These are phyloP conservation scores for Xylariaceae sp. DNA, from an alignment of 2,329 filamentous ascomycete species.

Conservation along the genomic window DNA sequence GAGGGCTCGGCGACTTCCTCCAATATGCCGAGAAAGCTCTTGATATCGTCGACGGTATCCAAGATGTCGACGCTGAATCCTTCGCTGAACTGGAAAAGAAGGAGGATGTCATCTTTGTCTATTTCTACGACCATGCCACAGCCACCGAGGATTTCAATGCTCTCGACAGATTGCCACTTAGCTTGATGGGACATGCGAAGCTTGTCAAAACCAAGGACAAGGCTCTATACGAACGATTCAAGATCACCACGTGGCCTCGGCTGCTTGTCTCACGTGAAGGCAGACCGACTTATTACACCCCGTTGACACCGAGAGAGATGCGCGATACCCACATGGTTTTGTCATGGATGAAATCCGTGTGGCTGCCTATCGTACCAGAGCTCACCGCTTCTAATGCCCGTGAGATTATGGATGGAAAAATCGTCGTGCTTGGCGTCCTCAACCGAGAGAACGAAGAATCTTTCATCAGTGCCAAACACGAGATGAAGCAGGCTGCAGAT, in stretches of 20 bases:
- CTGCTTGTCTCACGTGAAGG: conserved; percentile 86
- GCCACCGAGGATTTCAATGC: conserved; percentile 88
- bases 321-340: conserved; percentile 77
- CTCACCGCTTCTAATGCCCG: conserved; percentile 85
- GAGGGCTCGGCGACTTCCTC: conserved; percentile 86
- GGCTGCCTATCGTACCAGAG: conserved; percentile 94
- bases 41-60: conserved; percentile 70
- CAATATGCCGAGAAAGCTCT: conserved; percentile 83
- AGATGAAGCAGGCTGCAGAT: conserved; percentile 91
- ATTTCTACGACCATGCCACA: conserved; percentile 96
- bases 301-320: conserved; percentile 86
- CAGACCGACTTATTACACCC: conserved; percentile 84
- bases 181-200: conserved; percentile 85
- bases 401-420: conserved; percentile 91
- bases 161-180: conserved; percentile 79
- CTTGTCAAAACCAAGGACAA: conserved; percentile 86
- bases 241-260: conserved; percentile 95
- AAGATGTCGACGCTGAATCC: conserved; percentile 70
- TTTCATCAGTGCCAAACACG: conserved; percentile 73
- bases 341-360: conserved; percentile 92
- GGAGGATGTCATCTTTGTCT: conserved; percentile 93
- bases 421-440: conserved; percentile 89
- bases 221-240: conserved; percentile 74
- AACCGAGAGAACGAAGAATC: conserved; percentile 75
- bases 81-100: conserved; percentile 85